Evolutionary conservation across 371 early-diverging fungal species (phyloP), one percentile per base, ranked within the genome.

Genomic region (Mucor racemosus): DNA sequence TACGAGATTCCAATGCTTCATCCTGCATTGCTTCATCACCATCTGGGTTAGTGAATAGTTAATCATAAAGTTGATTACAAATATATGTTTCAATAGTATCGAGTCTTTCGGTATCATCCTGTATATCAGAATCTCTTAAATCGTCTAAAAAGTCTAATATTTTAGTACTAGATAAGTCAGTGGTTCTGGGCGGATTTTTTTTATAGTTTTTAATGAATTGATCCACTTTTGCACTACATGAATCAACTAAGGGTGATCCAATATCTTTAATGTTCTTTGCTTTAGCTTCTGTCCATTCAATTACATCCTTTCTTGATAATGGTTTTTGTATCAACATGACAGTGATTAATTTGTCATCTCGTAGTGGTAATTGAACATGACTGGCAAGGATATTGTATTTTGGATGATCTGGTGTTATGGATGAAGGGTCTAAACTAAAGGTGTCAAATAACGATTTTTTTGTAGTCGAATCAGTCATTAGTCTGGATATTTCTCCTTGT

Each of bases 1-100:
- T 88, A 40, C 88, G 86, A 61, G 90, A 88, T 48, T 86, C 88
- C 13, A 90, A 67, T 46, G 84, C 86, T 65, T 89, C 89, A 50
- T 90, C 91, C 38, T 81, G 86, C 69, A 80, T 69, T 1, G 79
- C 75, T 57, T 89, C 91, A 65, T 87, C 86, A 5, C 77, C 75
- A 36, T 65, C 66, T 5, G 79, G 67, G 13, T 65, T 34, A 0
- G 73, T 53, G 38, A 77, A 77, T 13, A 77, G 41, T 19, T 58
- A 11, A 26, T 77, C 75, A 67, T 84, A 84, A 3, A 84, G 64
- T 39, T 80, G 75, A 11, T 66, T 56, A 53, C 84, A 84, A 5
- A 84, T 54, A 42, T 72, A 79, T 1, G 65, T 58, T 59, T 84
- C 84, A n/a, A 84, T 72, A 7, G 21, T 61, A 67, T 84, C 84